These are phyloP conservation scores for Theobroma grandiflorum DNA, from an alignment of 441 rosid species.

Conservation along the genomic window DNA sequence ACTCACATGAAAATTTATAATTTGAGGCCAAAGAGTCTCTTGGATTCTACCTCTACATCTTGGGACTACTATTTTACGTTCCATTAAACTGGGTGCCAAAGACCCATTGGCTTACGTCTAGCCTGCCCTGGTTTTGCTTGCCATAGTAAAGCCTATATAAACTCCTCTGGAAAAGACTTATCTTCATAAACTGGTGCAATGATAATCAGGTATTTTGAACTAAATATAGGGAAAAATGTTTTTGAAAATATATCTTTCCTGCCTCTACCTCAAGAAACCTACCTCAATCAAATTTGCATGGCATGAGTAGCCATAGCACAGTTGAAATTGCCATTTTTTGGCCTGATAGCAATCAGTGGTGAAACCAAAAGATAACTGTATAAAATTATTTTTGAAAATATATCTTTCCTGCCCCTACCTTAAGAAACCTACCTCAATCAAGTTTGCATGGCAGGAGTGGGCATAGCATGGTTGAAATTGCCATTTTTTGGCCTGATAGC, in stretches of 20 bases:
- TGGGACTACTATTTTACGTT: neutral
- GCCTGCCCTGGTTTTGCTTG: neutral
- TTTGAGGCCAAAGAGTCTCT: neutral
- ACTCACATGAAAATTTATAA: neutral
- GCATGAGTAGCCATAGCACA: neutral
- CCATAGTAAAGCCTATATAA: neutral
- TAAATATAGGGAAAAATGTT: neutral
- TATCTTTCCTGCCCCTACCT: neutral
- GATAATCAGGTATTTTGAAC: too few species aligned
- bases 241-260: neutral
- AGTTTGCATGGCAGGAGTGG: neutral
- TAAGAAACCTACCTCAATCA: neutral
- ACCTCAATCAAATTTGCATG: neutral
- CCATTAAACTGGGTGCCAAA: neutral
- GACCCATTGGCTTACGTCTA: neutral
- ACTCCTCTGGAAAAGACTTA: neutral
- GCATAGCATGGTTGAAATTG: constrained; percentile 12
- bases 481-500: constrained; percentile 1
- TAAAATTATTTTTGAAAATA: neutral
- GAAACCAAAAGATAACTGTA: neutral
- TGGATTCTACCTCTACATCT: neutral
- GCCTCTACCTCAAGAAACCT: neutral
- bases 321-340: constrained; percentile 16
- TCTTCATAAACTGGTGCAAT: too few species aligned
- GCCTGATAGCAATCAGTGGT: neutral